Evolutionary conservation across 2,329 filamentous ascomycete genomes (phyloP), one percentile per base, ranked within the genome.

Genomic region (Ophiosphaerella narmari): DNA sequence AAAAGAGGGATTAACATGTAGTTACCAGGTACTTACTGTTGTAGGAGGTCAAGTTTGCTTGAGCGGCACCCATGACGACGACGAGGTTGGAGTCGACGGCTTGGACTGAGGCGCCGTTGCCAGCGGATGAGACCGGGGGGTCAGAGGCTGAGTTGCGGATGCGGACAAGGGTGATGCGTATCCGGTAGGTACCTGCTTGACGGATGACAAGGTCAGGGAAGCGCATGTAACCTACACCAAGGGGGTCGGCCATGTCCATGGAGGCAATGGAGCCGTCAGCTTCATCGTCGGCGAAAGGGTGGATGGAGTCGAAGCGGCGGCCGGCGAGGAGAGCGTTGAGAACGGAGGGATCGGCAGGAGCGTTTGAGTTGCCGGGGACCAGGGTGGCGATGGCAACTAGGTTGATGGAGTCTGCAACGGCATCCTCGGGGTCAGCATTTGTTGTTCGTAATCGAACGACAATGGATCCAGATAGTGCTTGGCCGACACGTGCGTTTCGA

Each of bases 101-200:
- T 36, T 72, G 67, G 13, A 73, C 60, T 13, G 65, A 61, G 5
- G 62, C 43, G 8, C 66, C 69, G 40, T 65, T 66, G 13, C 63
- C 53, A 7, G 59, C 52, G 13, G 65, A 59, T 18, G 60, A 44
- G 23, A 65, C 59, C 7, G 65, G 60, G 12, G 62, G 57, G 23
- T 68, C 65, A 9, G 62, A 61, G 45, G 55, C 61, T 21, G 65
- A 59, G 40, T 58, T 61, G 33, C 61, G 61, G 21, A 71, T 68
- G 35, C 66, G 65, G n/a, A 73, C 60, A 23, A 74, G 57, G 3
- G 71, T 73, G 51, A 74, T 67, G 41, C 71, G 65, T 59, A 74
- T 70, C 26, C 67, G 65, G 52, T 68, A 74, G 13, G 64, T 71
- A 36, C 71, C 71, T 34, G 66, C 60, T 51, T 72, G 70, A 14